A percentile compares a stretch with the other conserved stretches of the same genome.
Conservation (phyloP, 2,329 filamentous ascomycete genomes). For the Raffaelea deltoideospora region DNA sequence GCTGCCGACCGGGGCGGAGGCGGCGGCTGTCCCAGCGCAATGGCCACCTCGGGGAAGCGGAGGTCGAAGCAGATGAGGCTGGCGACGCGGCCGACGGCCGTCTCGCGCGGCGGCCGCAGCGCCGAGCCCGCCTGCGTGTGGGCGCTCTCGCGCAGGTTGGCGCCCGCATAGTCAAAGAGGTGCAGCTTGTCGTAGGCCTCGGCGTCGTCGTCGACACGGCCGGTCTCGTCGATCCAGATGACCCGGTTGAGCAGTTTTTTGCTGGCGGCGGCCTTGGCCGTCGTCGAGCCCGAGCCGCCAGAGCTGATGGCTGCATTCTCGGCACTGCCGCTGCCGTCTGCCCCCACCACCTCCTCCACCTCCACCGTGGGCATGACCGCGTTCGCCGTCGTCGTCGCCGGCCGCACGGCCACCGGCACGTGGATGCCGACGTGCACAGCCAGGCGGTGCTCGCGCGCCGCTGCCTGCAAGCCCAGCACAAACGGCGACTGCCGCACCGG, state of each 20-base stretch:
- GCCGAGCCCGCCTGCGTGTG: conserved; percentile 14
- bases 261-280: not conserved
- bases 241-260: conserved; percentile 35
- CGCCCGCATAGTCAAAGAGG: conserved; percentile 57
- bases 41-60: conserved; percentile 61
- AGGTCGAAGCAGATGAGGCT: conserved; percentile 83
- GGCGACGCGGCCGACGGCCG: conserved; percentile 59
- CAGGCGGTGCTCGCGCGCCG: conserved; percentile 47
- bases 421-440: conserved; percentile 82
- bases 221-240: conserved; percentile 32
- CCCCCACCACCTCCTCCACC: conserved; percentile 23
- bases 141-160: conserved; percentile 25
- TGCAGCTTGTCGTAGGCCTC: conserved; percentile 72
- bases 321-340: no score
- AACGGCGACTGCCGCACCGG: conserved; percentile 55
- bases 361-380: conserved; percentile 13
- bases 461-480: conserved; percentile 56
- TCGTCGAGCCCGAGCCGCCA: no score
- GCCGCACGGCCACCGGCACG: conserved; percentile 41
- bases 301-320: no score
- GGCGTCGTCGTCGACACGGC: conserved; percentile 19
- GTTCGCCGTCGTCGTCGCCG: conserved; percentile 8
- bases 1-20: conserved; percentile 15
- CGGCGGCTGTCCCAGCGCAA: conserved; percentile 41
- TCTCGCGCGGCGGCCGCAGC: conserved; percentile 50